Conservation (phyloP, 2,329 filamentous ascomycete genomes). For the Bipolaris oryzae region DNA sequence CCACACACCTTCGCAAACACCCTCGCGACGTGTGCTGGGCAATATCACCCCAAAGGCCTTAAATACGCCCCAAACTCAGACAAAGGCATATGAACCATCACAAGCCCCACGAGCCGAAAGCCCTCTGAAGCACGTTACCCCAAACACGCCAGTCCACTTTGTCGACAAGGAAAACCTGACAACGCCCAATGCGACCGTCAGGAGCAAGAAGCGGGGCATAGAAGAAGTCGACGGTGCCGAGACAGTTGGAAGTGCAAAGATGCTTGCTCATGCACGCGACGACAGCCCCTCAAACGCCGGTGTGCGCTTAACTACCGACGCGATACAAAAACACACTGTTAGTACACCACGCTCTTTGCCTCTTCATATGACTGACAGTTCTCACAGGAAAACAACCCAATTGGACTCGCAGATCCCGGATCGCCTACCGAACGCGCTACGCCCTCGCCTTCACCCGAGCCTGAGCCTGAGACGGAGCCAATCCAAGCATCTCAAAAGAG, state of each 20-base stretch:
- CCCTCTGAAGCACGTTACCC: conserved; percentile 43
- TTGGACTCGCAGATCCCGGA: conserved; percentile 35
- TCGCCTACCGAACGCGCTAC: conserved; percentile 47
- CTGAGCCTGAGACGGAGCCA: conserved; percentile 22
- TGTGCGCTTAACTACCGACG: conserved; percentile 31
- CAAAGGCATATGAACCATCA: conserved; percentile 25
- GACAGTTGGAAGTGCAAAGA: conserved; percentile 32
- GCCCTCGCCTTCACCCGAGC: conserved; percentile 27
- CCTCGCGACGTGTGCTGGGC: conserved; percentile 44
- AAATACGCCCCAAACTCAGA: conserved; percentile 40
- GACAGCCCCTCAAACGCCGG: conserved; percentile 16
- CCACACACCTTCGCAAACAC: conserved; percentile 36
- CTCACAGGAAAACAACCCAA: conserved; percentile 32
- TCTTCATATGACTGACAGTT: conserved; percentile 27
- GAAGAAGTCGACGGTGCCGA: conserved; percentile 45
- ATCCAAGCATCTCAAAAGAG: conserved; percentile 40
- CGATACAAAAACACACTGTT: conserved; percentile 40
- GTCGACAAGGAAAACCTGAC: conserved; percentile 40
- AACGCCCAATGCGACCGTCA: conserved; percentile 19
- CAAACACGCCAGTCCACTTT: conserved; percentile 29
- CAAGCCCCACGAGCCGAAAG: conserved; percentile 37
- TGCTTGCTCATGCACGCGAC: conserved; percentile 33
- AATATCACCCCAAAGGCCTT: conserved; percentile 43
- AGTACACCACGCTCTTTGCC: conserved; percentile 16
- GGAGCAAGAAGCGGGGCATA: conserved; percentile 46